Conservation (phyloP, 176 grass and related monocot species). For the Stipa capillata region DNA sequence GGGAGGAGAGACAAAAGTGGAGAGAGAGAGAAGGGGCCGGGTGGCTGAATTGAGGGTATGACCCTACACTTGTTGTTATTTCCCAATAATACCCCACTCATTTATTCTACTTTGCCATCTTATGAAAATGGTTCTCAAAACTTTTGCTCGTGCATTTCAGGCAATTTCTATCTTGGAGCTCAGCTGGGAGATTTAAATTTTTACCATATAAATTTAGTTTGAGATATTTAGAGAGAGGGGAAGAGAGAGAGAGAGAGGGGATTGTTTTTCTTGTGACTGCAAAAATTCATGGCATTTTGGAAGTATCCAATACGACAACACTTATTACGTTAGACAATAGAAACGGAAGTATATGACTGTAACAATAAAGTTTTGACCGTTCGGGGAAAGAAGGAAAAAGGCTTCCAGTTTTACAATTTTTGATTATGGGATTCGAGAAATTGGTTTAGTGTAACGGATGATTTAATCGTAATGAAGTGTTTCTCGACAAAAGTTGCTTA, state of each 20-base stretch:
- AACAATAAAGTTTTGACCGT: not conserved
- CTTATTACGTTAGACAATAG: not conserved
- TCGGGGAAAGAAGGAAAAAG: not conserved
- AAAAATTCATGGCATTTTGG: not conserved
- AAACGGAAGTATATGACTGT: slow-evolving; percentile 25
- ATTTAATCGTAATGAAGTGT: too few relatives aligned
- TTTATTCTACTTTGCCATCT: not conserved
- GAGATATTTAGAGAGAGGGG: too few relatives aligned
- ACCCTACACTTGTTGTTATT: slow-evolving; percentile 8
- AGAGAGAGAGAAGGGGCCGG: not conserved
- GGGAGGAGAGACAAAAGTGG: not conserved
- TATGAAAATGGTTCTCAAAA: not conserved
- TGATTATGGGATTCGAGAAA: too few relatives aligned
- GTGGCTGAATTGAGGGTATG: slow-evolving; percentile 12
- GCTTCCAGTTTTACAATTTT: too few relatives aligned
- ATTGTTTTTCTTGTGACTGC: not conserved
- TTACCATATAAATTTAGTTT: not conserved
- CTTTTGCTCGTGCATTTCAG: not conserved
- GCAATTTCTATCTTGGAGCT: not conserved
- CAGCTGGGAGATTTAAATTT: not conserved
- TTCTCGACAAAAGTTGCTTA: too few relatives aligned
- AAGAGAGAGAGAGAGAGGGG: not conserved
- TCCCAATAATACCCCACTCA: slow-evolving; percentile 21
- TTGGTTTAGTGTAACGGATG: too few relatives aligned
- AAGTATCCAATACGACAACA: not conserved